Evolutionary conservation across 106 monocot species (phyloP).

Genomic region (Vanilla planifolia): DNA sequence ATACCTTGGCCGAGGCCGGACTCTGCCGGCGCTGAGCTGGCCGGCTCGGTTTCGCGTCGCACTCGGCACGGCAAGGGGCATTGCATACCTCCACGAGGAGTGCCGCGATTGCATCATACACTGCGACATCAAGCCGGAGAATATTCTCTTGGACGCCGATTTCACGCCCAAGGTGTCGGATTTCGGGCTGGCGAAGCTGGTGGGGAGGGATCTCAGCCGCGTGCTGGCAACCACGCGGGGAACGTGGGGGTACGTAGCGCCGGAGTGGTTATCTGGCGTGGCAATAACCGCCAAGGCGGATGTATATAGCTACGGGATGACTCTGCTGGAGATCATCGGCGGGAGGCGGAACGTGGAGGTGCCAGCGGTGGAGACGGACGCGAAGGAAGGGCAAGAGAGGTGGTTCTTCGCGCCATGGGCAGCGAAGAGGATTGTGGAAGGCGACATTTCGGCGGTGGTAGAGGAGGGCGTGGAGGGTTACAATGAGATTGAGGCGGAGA

Average conservation of each 20-base stretch:
- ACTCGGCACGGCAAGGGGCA: slow-evolving; percentile 33
- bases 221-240: slow-evolving; percentile 45
- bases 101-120: slow-evolving; percentile 54
- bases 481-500: slow-evolving; percentile 19
- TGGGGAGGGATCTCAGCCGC: slow-evolving; percentile 45
- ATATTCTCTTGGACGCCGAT: slow-evolving; percentile 35
- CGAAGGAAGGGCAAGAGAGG: slow-evolving; percentile 9
- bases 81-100: slow-evolving; percentile 61
- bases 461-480: slow-evolving; percentile 26
- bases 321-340: slow-evolving; percentile 42
- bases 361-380: not conserved
- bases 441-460: slow-evolving; percentile 21
- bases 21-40: slow-evolving; percentile 25
- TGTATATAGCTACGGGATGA: slow-evolving; percentile 73
- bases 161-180: slow-evolving; percentile 40
- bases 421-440: slow-evolving; percentile 36
- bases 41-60: slow-evolving; percentile 25
- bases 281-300: slow-evolving; percentile 56
- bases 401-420: slow-evolving; percentile 55
- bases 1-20: slow-evolving; percentile 19
- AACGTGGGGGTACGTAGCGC: slow-evolving; percentile 65
- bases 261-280: slow-evolving; percentile 57
- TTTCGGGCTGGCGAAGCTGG: slow-evolving; percentile 56
- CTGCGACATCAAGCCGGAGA: slow-evolving; percentile 74
- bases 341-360: slow-evolving; percentile 44